Percentiles rank a stretch among this genome's conserved stretches.
These are phyloP conservation scores for Ambrosia hybrid DNA, from an alignment of 140 eudicot genomes.

Conservation along the genomic window DNA sequence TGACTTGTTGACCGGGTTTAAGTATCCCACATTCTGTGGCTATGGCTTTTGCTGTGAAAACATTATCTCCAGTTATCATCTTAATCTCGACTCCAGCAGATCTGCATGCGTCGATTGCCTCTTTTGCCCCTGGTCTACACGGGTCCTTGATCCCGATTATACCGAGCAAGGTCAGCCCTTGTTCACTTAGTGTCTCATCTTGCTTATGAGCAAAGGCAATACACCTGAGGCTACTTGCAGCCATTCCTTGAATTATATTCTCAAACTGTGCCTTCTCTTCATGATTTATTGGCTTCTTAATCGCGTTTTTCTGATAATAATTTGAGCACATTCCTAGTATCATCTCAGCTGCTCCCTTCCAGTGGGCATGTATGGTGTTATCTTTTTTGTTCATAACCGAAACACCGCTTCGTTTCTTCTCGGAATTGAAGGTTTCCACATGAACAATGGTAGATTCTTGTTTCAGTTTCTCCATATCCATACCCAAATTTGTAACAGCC, in stretches of 20 bases:
- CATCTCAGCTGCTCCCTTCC: constrained; percentile 79
- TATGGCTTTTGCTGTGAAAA: constrained; percentile 71
- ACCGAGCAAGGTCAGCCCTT: constrained; percentile 48
- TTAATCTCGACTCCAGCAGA: constrained; percentile 65
- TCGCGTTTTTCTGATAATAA: constrained; percentile 45
- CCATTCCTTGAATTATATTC: constrained; percentile 58
- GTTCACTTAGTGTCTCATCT: constrained; percentile 22
- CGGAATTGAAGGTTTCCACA: constrained; percentile 62
- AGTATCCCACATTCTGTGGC: constrained; percentile 79
- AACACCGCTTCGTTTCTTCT: constrained; percentile 63
- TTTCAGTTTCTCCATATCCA: constrained; percentile 58
- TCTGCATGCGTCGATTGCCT: constrained; percentile 53
- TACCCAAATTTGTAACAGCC: constrained; percentile 51
- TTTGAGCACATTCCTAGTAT: constrained; percentile 55
- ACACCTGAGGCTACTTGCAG: constrained; percentile 64
- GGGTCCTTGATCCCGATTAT: constrained; percentile 63
- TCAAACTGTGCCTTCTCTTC: constrained; percentile 30
- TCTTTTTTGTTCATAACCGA: constrained; percentile 40
- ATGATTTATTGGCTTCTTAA: constrained; percentile 29
- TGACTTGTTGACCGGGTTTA: constrained; percentile 19
- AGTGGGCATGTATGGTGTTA: constrained; percentile 40
- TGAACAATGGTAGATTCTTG: constrained; percentile 32
- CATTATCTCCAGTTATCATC: constrained; percentile 69
- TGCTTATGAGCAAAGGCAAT: constrained; percentile 67
- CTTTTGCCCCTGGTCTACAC: constrained; percentile 56